Percentiles rank a stretch among this genome's conserved stretches.
phyloP scores from a whole-genome alignment of 768 basidiomycete species.

The Podaxis sp. region DNA sequence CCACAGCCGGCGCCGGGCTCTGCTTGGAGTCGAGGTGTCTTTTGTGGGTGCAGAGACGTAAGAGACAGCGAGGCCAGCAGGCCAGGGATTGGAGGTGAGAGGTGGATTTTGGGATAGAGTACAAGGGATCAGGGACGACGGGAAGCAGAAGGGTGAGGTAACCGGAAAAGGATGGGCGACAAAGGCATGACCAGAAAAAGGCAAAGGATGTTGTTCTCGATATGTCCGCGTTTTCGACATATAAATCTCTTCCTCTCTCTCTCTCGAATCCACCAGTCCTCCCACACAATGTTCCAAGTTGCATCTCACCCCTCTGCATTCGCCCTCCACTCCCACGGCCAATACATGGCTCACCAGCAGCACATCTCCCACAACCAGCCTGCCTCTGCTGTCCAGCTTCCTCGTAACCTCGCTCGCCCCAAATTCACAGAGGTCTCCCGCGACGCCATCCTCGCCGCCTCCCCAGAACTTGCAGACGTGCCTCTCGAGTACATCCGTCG shows the following conservation, averaged over 20 bases:
- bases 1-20: background rate
- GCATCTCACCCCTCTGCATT: conserved; percentile 42
- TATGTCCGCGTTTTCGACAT: conserved; percentile 16
- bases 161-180: conserved; percentile 29
- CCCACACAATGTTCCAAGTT: conserved; percentile 44
- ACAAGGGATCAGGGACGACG: conserved; percentile 7
- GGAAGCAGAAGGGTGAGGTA: conserved; percentile 13
- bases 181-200: conserved; percentile 37
- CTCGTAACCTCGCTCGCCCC: conserved; percentile 68
- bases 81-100: background rate
- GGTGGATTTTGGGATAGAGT: background rate
- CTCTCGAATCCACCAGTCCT: conserved; percentile 1
- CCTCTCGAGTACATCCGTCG: conserved; percentile 70
- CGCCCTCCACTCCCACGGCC: conserved; percentile 33
- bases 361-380: conserved; percentile 18
- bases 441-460: conserved; percentile 59
- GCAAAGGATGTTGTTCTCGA: conserved; percentile 25
- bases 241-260: conserved; percentile 21
- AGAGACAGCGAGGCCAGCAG: background rate
- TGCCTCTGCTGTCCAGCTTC: conserved; percentile 54
- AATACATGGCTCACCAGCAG: conserved; percentile 23
- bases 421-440: conserved; percentile 53
- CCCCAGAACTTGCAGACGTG: conserved; percentile 63
- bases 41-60: background rate
- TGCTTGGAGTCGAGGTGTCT: background rate